Percentiles rank a stretch among this genome's conserved stretches.
These are phyloP conservation scores for Iodosphaeria phyllophila DNA, from an alignment of 2,329 filamentous ascomycete genomes.

Conservation along the genomic window DNA sequence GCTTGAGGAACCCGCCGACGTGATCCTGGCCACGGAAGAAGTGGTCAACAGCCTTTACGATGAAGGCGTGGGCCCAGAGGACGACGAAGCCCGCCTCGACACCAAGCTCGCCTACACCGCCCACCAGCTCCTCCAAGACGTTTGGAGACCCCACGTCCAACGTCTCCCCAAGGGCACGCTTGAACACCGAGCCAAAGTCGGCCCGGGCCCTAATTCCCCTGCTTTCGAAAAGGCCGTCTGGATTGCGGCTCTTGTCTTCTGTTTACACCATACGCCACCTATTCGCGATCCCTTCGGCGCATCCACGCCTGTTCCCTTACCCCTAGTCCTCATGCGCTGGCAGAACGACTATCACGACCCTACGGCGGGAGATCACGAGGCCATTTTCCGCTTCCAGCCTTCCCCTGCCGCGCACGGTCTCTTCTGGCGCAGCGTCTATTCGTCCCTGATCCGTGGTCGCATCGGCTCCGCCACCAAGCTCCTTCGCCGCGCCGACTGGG, in stretches of 20 bases:
- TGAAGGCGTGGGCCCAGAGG: conserved; percentile 35
- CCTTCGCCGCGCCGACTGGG: conserved; percentile 61
- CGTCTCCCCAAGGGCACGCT: conserved; percentile 27
- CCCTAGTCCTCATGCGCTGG: conserved; percentile 71
- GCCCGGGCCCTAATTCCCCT: conserved; percentile 40
- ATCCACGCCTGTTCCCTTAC: conserved; percentile 34
- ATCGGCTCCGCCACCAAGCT: conserved; percentile 47
- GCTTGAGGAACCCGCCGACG: conserved; percentile 48
- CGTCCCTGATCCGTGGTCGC: conserved; percentile 56
- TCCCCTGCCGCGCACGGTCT: conserved; percentile 58
- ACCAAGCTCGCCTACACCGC: conserved; percentile 34
- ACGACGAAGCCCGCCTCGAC: conserved; percentile 36
- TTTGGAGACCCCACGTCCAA: conserved; percentile 37
- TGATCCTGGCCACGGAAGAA: conserved; percentile 61
- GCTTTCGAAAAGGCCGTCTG: conserved; percentile 61
- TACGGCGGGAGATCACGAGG: conserved; percentile 46
- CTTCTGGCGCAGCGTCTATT: conserved; percentile 77
- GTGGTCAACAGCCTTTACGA: conserved; percentile 47
- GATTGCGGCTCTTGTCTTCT: conserved; percentile 59
- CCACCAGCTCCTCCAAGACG: conserved; percentile 24
- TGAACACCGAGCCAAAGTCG: conserved; percentile 42
- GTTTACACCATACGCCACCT: conserved; percentile 51
- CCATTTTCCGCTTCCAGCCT: conserved; percentile 42
- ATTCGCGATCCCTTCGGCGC: conserved; percentile 17
- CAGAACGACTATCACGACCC: conserved; percentile 57